phyloP scores from a whole-genome alignment of 2,329 filamentous ascomycete species.

The Neoarthrinium moseri region DNA sequence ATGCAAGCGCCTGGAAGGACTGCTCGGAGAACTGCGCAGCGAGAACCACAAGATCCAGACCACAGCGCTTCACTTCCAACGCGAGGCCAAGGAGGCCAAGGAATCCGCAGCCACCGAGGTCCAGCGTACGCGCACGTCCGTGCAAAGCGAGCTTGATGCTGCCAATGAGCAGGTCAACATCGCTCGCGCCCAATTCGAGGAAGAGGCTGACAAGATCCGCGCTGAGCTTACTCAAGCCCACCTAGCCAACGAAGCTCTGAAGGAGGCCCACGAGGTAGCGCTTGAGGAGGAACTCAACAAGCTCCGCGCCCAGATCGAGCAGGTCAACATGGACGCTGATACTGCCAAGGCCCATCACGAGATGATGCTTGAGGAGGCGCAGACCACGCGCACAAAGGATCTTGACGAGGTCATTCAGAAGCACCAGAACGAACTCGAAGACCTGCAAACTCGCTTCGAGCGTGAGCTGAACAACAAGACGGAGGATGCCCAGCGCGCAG shows the following conservation, averaged over 20 bases:
- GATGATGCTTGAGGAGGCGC: constrained; percentile 77
- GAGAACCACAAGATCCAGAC: constrained; percentile 74
- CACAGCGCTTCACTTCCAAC: constrained; percentile 66
- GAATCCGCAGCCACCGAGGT: constrained; percentile 79
- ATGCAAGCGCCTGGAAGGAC: constrained; percentile 56
- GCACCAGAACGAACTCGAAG: constrained; percentile 69
- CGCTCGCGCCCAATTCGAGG: constrained; percentile 78
- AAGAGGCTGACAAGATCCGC: constrained; percentile 69
- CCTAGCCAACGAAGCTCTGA: constrained; percentile 73
- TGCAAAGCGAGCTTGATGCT: constrained; percentile 79
- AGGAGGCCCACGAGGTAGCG: constrained; percentile 75
- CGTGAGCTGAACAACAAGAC: constrained; percentile 69
- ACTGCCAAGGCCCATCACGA: constrained; percentile 79
- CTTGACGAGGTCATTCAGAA: constrained; percentile 41
- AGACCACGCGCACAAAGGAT: constrained; percentile 40
- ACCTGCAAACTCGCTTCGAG: constrained; percentile 73
- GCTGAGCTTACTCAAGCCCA: constrained; percentile 72
- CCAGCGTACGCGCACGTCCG: constrained; percentile 72
- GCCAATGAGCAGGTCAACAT: constrained; percentile 85
- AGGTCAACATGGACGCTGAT: constrained; percentile 75
- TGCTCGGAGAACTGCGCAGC: constrained; percentile 56
- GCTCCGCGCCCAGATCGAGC: constrained; percentile 73
- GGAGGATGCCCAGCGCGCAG: constrained; percentile 79
- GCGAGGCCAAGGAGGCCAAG: constrained; percentile 80
- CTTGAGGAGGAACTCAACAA: constrained; percentile 75